Base-by-base conservation (phyloP, 176 grass and related monocot species). In the Aegilops bicornis region DNA sequence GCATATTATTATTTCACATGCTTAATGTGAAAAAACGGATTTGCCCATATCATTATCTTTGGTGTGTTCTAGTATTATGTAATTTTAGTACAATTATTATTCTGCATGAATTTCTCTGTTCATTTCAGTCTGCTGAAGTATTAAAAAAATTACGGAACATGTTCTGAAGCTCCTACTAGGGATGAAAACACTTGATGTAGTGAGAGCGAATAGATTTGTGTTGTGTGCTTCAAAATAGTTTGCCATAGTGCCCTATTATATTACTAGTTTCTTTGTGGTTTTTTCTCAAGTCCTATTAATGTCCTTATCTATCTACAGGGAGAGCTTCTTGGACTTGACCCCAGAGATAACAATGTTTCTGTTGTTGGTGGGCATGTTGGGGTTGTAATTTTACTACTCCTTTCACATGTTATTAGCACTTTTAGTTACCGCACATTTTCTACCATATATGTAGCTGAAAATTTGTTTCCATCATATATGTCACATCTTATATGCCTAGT, bases 201-300 rank as follows among this genome's bases (percentile, higher is more conserved):
- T 88, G 81, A 93, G 93, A 92, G 91, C 93, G 79, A 98, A 98
- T 77, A 98, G 93, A 40, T 98, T 96, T 86, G 93, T 96, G 96
- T 90, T 95, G 89, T 81, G 84, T 13, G 68, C 40, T 61, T 76
- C 48, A 76, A 79, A 22, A 76, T 0, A 78, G 0, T 81, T 12
- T 76, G 8, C 9, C 19, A 67, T 64, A 32, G 15, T 79, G 2
- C 0, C 3, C 2, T 64, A 66, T 32, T 64, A 24, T 23, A 13
- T 1, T 48, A 70, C 64, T 63, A 48, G 29, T 81, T 39, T 63
- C 20, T 78, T 24, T 39, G 58, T 74, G 19, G 40, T 27, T 37
- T 6, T 76, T 80, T 80, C 19, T 90, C 20, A 71, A n/a, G 19
- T 80, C 5, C 10, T 86, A 8, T 84, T 78, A 14, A 5, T 88